Evolutionary conservation across 202 grass and related monocot species (phyloP).

Genomic region (Zizania palustris): DNA sequence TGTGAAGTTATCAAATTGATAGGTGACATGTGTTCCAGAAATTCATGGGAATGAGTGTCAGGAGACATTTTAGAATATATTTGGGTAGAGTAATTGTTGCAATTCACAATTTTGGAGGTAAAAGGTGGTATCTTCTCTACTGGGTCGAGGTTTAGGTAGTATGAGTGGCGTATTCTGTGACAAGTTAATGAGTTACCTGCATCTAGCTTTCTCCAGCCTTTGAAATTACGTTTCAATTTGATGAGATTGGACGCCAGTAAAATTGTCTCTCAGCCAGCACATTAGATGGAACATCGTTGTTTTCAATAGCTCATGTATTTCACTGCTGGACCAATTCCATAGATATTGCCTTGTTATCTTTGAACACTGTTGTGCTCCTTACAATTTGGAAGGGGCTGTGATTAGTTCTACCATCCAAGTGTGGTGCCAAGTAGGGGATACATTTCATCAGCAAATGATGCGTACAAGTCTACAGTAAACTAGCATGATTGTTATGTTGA

Average conservation of each 20-base stretch:
- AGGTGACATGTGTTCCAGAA: neutral
- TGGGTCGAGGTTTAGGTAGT: too few relatives aligned
- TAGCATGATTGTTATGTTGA: slow-evolving; percentile 8
- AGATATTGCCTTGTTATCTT: neutral
- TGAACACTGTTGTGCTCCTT: neutral
- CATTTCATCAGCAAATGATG: neutral
- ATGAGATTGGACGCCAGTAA: neutral
- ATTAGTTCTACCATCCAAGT: neutral
- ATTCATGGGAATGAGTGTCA: neutral
- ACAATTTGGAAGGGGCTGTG: neutral
- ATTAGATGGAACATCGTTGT: slow-evolving; percentile 14
- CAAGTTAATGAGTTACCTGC: too few relatives aligned
- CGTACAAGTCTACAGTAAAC: neutral
- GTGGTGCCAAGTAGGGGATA: neutral
- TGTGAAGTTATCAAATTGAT: neutral
- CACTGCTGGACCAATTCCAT: neutral
- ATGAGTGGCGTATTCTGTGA: too few relatives aligned
- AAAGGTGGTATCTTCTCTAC: neutral
- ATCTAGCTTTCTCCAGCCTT: too few relatives aligned
- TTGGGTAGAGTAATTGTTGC: neutral
- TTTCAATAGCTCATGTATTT: slow-evolving; percentile 16
- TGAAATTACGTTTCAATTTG: too few relatives aligned
- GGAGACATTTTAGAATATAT: neutral
- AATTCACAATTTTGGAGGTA: neutral
- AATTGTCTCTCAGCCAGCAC: neutral